phyloP scores from a whole-genome alignment of 177 flowering plant genomes.

The Tripterygium wilfordii region DNA sequence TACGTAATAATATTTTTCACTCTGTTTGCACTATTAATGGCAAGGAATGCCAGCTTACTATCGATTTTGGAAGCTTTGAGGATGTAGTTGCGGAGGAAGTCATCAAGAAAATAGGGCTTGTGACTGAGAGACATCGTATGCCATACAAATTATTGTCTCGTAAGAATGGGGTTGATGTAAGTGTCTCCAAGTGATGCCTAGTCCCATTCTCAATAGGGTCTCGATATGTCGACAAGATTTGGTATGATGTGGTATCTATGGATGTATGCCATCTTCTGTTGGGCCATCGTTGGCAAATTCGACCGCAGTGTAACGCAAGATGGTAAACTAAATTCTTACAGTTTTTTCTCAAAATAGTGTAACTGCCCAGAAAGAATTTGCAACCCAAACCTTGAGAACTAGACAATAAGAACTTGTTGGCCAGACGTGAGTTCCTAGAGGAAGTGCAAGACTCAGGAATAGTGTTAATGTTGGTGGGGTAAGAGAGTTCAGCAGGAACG shows the following conservation, averaged over 20 bases:
- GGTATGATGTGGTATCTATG: slow-evolving; percentile 10
- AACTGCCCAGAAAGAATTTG: neutral
- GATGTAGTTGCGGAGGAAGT: slow-evolving; percentile 4
- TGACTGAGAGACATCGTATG: neutral
- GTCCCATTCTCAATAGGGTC: neutral
- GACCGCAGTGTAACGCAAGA: neutral
- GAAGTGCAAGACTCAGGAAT: no score
- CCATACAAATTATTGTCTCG: slow-evolving; percentile 5
- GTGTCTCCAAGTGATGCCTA: neutral
- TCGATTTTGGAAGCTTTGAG: slow-evolving; percentile 5
- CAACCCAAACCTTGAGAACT: neutral
- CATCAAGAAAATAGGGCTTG: neutral
- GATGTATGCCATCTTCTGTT: slow-evolving; percentile 6
- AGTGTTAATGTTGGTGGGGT: no score
- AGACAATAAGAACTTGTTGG: no score
- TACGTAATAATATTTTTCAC: no score
- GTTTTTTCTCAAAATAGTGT: neutral
- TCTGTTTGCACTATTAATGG: slow-evolving; percentile 3
- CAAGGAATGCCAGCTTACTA: slow-evolving; percentile 1
- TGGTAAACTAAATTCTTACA: slow-evolving; percentile 1
- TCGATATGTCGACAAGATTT: slow-evolving; percentile 1
- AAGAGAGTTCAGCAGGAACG: no score
- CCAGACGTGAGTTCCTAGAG: neutral
- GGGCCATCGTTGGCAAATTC: slow-evolving; percentile 3
- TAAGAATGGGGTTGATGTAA: slow-evolving; percentile 1